Base-by-base conservation (phyloP, 805 yeast genomes). In the Maudiozyma pseudohumilis region DNA sequence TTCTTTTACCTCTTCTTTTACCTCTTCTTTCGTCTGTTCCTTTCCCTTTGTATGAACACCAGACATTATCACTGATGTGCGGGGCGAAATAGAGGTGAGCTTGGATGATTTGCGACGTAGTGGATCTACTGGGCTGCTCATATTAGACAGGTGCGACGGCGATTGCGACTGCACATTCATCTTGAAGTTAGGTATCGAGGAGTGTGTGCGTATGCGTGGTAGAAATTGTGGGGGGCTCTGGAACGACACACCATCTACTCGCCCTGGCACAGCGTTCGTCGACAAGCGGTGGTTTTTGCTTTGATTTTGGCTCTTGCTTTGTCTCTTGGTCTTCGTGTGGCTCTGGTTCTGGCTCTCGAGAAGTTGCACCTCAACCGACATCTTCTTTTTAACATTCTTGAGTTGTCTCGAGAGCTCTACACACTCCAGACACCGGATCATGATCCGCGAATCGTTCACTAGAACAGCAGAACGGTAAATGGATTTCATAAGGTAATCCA, bases 391-490 rank as follows among this genome's bases (percentile, higher is more conserved):
- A 9, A 50, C 34, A 16, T 34, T 41, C 39, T 49, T 52, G 27
- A 55, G 40, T 9, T 36, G 35, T 35, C 43, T 54, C 5, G 60
- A 56, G 8, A 60, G 34, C 34, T 55, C 54, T 17, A 60, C 39
- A 40, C 61, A 55, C 29, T 55, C 58, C 36, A 55, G 48, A 38
- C 57, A 55, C 26, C 63, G 46, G 1, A 58, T 41, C 68, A 80
- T 68, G 41, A 82, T 56, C 47, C 77, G 76, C 59, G 76, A 64
- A 50, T 82, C 89, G 42, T 77, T 71, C 0, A 74, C 74, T 30
- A 78, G 54, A 0, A 77, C 72, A 1, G 80, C 77, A 4, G 74
- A 61, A 45, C 82, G 84, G 48, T 72, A 74, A 31, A 81, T 70
- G 32, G 75, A 54, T 41, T 77, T 79, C 29, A 82, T 64, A 5